These are phyloP conservation scores for Lactarius deliciosus DNA, from an alignment of 768 basidiomycete genomes.

Conservation along the genomic window DNA sequence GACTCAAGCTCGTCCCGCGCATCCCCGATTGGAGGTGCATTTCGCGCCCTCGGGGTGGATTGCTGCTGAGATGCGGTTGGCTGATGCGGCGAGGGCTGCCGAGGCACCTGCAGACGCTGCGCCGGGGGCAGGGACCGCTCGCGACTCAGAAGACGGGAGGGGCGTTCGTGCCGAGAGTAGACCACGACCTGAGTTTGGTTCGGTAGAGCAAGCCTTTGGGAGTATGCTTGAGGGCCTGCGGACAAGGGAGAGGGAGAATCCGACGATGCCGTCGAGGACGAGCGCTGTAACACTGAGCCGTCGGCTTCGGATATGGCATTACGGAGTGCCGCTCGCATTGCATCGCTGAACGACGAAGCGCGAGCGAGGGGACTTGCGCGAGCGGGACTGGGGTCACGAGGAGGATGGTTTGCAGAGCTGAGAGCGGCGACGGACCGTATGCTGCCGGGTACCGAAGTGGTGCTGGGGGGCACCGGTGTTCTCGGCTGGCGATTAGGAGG, in stretches of 20 bases:
- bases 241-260: background rate
- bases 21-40: background rate
- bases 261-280: conserved; percentile 4
- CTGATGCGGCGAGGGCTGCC: conserved; percentile 1
- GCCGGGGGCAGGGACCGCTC: background rate
- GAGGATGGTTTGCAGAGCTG: background rate
- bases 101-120: background rate
- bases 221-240: background rate
- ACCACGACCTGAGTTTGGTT: background rate
- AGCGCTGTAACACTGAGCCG: background rate
- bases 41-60: background rate
- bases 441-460: background rate
- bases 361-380: conserved; percentile 7
- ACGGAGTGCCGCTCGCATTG: conserved; percentile 19
- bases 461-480: conserved; percentile 2
- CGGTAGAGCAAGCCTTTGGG: background rate
- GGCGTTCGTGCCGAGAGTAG: background rate
- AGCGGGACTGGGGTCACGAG: conserved; percentile 4
- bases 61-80: background rate
- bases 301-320: conserved; percentile 13
- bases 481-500: background rate
- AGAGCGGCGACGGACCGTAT: background rate
- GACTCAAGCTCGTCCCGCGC: conserved; percentile 10
- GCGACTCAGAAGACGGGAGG: background rate
- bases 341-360: conserved; percentile 17